Conservation (phyloP, 2,329 filamentous ascomycete species). For the Penicillium expansum region DNA sequence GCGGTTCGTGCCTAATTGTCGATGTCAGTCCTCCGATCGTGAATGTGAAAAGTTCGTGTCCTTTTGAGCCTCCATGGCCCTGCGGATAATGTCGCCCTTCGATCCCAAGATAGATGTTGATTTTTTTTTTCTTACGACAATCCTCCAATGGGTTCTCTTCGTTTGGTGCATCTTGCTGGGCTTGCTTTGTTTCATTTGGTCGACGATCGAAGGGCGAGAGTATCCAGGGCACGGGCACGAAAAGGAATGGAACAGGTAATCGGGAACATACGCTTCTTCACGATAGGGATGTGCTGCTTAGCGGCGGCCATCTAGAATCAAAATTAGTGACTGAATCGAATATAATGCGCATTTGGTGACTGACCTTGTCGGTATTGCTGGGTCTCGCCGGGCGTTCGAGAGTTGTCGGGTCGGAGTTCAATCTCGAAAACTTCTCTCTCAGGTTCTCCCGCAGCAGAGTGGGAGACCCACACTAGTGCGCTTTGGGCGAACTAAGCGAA, state of each 20-base stretch:
- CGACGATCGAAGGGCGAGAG: constrained; percentile 20
- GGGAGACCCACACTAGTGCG: constrained; percentile 35
- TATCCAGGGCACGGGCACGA: constrained; percentile 20
- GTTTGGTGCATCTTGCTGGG: background rate
- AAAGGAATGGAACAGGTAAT: constrained; percentile 11
- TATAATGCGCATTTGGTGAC: constrained; percentile 15
- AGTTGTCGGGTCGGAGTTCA: constrained; percentile 43
- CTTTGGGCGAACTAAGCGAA: constrained; percentile 30
- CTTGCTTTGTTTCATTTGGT: constrained; percentile 6
- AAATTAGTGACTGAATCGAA: constrained; percentile 9
- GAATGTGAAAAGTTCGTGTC: background rate
- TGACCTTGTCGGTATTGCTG: constrained; percentile 47
- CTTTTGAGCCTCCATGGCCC: constrained; percentile 2
- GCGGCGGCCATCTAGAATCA: constrained; percentile 80
- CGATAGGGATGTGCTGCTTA: constrained; percentile 99
- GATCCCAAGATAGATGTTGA: background rate
- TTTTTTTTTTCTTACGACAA: background rate
- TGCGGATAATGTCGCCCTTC: constrained; percentile 7
- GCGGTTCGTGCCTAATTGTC: constrained; percentile 73
- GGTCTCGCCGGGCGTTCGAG: constrained; percentile 44
- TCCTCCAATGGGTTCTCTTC: background rate
- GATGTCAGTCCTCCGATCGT: constrained; percentile 42
- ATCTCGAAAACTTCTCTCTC: constrained; percentile 42
- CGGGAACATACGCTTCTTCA: constrained; percentile 95
- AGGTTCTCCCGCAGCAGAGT: constrained; percentile 35